Evolutionary conservation across 805 yeast species (phyloP).

Genomic region (Schwanniomyces pseudopolymorphus): DNA sequence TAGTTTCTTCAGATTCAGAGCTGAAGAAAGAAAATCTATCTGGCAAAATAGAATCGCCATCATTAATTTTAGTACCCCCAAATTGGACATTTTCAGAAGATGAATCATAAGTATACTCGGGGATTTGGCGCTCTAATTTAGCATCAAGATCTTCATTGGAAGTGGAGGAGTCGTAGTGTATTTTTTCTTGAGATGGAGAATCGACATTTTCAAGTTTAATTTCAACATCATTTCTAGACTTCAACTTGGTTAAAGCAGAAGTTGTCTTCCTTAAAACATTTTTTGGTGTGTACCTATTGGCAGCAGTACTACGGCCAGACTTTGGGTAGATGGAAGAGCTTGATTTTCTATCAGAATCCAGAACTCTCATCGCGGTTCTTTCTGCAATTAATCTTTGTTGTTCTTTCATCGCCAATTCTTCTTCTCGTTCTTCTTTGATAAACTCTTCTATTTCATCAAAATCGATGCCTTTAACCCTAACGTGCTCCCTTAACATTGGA

Average conservation of each 20-base stretch:
- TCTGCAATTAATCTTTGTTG: slow-evolving; percentile 27
- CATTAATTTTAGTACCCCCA: slow-evolving; percentile 36
- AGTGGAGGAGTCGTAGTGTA: slow-evolving; percentile 21
- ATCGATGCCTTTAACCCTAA: slow-evolving; percentile 73
- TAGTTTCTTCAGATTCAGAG: slow-evolving; percentile 79
- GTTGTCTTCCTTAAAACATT: slow-evolving; percentile 23
- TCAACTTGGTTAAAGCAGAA: slow-evolving; percentile 5
- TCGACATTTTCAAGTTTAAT: neutral
- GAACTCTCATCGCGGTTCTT: slow-evolving; percentile 15
- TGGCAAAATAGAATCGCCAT: slow-evolving; percentile 41
- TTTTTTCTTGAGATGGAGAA: slow-evolving; percentile 7
- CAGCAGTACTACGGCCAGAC: slow-evolving; percentile 46
- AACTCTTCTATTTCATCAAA: slow-evolving; percentile 88
- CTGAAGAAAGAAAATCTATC: slow-evolving; percentile 84
- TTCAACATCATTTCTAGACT: slow-evolving; percentile 3
- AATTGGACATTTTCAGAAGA: slow-evolving; percentile 37
- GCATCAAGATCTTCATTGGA: slow-evolving; percentile 17
- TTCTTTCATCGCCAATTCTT: slow-evolving; percentile 26
- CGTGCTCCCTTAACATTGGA: slow-evolving; percentile 75
- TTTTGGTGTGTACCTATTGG: slow-evolving; percentile 63
- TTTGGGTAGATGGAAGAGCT: slow-evolving; percentile 2
- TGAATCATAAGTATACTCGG: slow-evolving; percentile 10
- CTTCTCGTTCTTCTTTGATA: slow-evolving; percentile 58
- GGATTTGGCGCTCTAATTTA: slow-evolving; percentile 6
- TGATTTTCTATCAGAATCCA: slow-evolving; percentile 12